Percentiles rank a stretch among this genome's conserved stretches.
Evolutionary conservation across 2,329 filamentous ascomycete genomes (phyloP).

Genomic region (Paracorniculantispora psalliotae): DNA sequence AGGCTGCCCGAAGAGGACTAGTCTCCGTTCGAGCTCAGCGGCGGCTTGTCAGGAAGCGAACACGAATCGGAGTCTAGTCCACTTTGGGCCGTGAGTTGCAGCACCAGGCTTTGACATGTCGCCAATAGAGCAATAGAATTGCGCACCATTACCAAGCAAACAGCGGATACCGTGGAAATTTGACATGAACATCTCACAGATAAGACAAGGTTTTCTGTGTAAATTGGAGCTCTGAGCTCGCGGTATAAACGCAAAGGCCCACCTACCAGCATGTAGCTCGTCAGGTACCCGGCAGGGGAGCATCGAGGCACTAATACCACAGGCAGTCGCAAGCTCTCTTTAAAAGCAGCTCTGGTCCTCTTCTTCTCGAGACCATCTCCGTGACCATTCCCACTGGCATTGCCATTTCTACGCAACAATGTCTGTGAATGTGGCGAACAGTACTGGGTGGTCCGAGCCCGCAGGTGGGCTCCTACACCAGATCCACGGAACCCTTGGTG

Average conservation of each 20-base stretch:
- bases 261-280: background rate
- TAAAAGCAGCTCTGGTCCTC: background rate
- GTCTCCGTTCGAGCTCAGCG: background rate
- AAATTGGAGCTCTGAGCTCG: background rate
- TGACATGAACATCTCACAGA: background rate
- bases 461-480: background rate
- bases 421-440: background rate
- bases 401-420: background rate
- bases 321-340: background rate
- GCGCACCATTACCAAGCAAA: background rate
- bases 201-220: background rate
- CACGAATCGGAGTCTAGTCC: conserved; percentile 10
- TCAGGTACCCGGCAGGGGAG: background rate
- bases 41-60: background rate
- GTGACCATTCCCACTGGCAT: background rate
- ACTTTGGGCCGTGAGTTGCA: background rate
- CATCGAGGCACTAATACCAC: background rate
- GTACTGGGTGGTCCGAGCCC: background rate
- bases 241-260: background rate
- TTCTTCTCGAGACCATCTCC: background rate
- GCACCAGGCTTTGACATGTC: background rate
- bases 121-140: background rate
- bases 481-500: background rate
- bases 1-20: background rate
- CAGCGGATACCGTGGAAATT: background rate